Conservation (phyloP, 2,329 filamentous ascomycete species). For the Coleophoma eucalyptorum region DNA sequence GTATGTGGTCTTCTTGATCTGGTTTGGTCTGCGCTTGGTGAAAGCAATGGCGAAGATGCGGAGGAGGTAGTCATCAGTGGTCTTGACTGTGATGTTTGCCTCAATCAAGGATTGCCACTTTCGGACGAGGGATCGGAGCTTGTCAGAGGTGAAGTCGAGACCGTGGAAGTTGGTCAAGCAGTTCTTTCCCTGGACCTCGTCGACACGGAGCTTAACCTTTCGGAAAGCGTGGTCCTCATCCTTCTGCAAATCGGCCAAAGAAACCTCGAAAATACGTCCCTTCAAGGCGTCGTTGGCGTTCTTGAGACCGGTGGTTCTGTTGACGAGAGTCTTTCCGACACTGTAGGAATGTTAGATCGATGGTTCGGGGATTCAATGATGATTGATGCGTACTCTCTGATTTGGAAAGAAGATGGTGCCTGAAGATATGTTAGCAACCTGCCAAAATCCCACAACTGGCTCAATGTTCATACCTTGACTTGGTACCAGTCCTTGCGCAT, state of each 20-base stretch:
- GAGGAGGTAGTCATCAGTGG: constrained; percentile 99
- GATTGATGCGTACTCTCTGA: constrained; percentile 71
- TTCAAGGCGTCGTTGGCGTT: constrained; percentile 99
- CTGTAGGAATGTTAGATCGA: constrained; percentile 48
- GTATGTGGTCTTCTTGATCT: constrained; percentile 99
- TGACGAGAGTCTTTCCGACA: constrained; percentile 99
- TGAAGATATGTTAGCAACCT: constrained; percentile 32
- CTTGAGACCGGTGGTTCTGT: constrained; percentile 99
- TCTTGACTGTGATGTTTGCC: constrained; percentile 99
- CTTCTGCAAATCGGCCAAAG: constrained; percentile 97
- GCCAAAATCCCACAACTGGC: not conserved
- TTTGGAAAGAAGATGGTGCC: constrained; percentile 93
- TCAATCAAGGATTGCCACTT: constrained; percentile 99
- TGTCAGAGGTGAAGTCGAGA: constrained; percentile 99
- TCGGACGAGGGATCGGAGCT: constrained; percentile 97
- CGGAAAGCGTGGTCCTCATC: constrained; percentile 99
- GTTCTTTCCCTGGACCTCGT: constrained; percentile 99
- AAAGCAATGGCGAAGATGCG: constrained; percentile 98
- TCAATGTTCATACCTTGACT: constrained; percentile 67
- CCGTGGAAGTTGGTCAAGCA: constrained; percentile 99
- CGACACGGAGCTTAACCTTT: constrained; percentile 98
- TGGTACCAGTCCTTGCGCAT: constrained; percentile 99
- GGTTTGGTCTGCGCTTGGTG: constrained; percentile 98
- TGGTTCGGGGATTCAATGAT: constrained; percentile 9
- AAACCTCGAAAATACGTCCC: constrained; percentile 98